Conservation (phyloP, 23 red algal species). For the Pyropia yezoensis region DNA sequence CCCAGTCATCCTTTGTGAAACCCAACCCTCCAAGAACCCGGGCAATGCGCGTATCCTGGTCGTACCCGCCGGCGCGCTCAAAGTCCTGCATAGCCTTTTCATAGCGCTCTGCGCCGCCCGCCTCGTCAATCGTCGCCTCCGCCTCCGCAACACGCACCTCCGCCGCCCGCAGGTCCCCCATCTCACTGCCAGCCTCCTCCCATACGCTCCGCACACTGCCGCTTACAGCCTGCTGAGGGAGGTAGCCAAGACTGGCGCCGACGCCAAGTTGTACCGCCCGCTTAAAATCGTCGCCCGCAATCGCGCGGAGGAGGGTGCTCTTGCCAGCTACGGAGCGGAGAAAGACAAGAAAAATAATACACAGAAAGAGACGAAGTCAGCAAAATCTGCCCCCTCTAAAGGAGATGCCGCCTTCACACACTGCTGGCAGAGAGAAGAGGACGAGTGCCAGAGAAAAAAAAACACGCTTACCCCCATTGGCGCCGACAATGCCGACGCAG, state of each 20-base stretch:
- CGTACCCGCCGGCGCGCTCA: conserved; percentile 3
- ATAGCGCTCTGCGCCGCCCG: not conserved
- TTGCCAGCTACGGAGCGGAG: conserved; percentile 11
- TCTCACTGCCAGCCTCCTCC: conserved; percentile 7
- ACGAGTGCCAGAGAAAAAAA: too few species aligned
- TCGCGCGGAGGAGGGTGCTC: conserved; percentile 31
- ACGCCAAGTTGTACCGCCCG: not conserved
- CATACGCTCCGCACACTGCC: conserved; percentile 1
- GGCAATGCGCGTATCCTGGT: conserved; percentile 7
- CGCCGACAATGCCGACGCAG: conserved; percentile 6
- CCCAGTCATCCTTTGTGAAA: conserved; percentile 14
- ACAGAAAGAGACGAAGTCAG: too few species aligned
- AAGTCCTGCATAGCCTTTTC: conserved; percentile 4
- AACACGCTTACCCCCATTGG: conserved; percentile 1
- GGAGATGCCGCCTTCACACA: too few species aligned
- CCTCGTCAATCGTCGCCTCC: conserved; percentile 6
- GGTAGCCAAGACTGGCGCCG: conserved; percentile 4
- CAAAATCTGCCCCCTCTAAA: too few species aligned
- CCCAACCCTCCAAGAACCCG: conserved; percentile 5
- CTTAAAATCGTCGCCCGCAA: conserved; percentile 8
- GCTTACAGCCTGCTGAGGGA: conserved; percentile 15
- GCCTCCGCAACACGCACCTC: conserved; percentile 2
- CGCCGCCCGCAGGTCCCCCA: not conserved
- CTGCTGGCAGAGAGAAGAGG: too few species aligned
- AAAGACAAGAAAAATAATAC: too few species aligned